Conservation (phyloP, 2,329 filamentous ascomycete genomes). For the Tolypocladium tropicale region DNA sequence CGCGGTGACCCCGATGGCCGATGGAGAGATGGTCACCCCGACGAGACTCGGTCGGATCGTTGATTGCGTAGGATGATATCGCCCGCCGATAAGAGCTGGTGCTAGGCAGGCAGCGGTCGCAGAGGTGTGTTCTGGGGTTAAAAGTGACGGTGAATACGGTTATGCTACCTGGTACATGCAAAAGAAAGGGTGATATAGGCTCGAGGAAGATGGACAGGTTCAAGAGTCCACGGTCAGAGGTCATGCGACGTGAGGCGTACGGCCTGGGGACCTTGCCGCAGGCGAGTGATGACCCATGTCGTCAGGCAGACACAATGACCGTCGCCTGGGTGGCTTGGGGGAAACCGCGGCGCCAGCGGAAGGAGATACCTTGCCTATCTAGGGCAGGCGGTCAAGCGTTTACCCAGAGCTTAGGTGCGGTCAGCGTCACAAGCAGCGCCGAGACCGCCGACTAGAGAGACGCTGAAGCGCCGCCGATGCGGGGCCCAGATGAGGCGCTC, state of each 20-base stretch:
- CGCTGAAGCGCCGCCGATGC: background rate
- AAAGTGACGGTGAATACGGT: background rate
- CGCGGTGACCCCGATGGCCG: background rate
- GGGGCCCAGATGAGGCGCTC: background rate
- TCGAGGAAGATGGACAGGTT: background rate
- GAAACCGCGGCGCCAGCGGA: background rate
- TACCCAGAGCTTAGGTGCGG: background rate
- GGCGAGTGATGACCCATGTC: background rate
- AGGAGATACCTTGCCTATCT: background rate
- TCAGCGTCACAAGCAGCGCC: background rate
- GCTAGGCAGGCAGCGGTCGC: background rate
- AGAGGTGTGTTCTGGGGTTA: background rate
- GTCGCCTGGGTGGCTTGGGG: no score
- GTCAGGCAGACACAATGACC: background rate
- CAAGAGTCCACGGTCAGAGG: background rate
- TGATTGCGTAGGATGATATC: background rate
- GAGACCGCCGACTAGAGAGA: background rate
- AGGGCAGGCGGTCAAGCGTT: background rate
- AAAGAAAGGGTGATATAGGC: background rate
- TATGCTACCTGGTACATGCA: background rate
- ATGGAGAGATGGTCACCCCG: background rate
- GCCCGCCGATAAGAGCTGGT: background rate
- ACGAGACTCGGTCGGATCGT: background rate
- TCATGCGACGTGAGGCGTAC: background rate
- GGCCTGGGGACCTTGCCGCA: background rate